A percentile compares a stretch with the other conserved stretches of the same genome.
phyloP scores from a whole-genome alignment of 2,329 filamentous ascomycete species.

The Sphaerulina musiva region DNA sequence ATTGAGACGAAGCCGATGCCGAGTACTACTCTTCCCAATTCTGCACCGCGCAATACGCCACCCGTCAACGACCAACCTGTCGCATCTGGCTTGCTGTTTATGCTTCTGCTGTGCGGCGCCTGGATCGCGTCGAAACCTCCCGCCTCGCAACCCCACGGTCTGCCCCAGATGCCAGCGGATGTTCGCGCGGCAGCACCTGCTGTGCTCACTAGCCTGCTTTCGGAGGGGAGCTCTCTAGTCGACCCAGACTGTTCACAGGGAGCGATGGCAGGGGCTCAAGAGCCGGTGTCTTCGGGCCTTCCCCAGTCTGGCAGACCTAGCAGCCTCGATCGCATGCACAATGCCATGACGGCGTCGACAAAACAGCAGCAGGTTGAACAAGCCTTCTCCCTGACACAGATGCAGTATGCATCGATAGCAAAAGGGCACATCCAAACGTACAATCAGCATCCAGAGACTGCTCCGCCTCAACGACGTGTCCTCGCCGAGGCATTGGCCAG shows the following conservation, averaged over 20 bases:
- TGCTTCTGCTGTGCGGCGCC: constrained; percentile 93
- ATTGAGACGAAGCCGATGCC: constrained; percentile 9
- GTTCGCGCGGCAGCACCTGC: constrained; percentile 71
- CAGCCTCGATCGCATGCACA: constrained; percentile 39
- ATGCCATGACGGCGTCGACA: constrained; percentile 52
- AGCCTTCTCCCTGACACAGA: constrained; percentile 75
- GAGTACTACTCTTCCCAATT: constrained; percentile 15
- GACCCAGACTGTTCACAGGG: constrained; percentile 10
- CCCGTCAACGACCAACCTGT: constrained; percentile 49
- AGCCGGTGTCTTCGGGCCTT: constrained; percentile 23
- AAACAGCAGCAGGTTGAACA: constrained; percentile 84
- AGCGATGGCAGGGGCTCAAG: constrained; percentile 13
- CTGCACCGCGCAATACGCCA: constrained; percentile 38
- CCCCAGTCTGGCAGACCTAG: constrained; percentile 11
- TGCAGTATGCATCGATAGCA: constrained; percentile 81
- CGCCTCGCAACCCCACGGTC: constrained; percentile 60
- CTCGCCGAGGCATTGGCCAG: constrained; percentile 72
- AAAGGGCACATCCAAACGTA: constrained; percentile 62
- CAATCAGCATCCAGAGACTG: constrained; percentile 28
- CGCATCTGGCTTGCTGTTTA: constrained; percentile 77
- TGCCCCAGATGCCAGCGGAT: constrained; percentile 73
- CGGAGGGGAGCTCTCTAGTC: constrained; percentile 14
- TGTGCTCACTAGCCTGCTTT: constrained; percentile 64
- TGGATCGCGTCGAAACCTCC: constrained; percentile 86
- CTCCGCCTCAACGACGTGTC: constrained; percentile 53